Conservation (phyloP, 2,329 filamentous ascomycete species). For the Torrubiellomyces zombiae region DNA sequence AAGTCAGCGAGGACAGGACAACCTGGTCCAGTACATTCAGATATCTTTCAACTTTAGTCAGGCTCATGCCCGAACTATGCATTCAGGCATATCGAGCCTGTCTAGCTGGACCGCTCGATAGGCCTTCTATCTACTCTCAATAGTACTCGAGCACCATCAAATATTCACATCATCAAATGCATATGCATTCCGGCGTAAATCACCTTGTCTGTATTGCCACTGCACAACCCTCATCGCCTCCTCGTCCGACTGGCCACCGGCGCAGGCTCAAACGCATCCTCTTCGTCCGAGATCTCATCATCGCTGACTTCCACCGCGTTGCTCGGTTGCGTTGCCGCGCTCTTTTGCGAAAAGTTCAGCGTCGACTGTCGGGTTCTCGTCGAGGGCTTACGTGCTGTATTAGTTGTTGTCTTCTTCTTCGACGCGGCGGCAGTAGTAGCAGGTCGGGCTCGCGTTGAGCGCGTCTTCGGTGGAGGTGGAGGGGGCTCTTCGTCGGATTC, state of each 20-base stretch:
- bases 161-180: no score
- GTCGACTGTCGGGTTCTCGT: constrained; percentile 15
- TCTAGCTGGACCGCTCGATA: no score
- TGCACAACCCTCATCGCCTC: constrained; percentile 9
- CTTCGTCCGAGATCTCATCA: constrained; percentile 47
- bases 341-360: constrained; percentile 21
- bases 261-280: constrained; percentile 41
- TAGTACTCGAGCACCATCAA: no score
- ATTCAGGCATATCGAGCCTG: no score
- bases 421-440: constrained; percentile 5
- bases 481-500: constrained; percentile 32
- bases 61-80: no score
- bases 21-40: no score
- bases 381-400: constrained; percentile 12
- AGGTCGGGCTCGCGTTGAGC: constrained; percentile 10
- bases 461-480: constrained; percentile 21
- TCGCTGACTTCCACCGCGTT: constrained; percentile 44
- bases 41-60: no score
- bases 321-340: constrained; percentile 23
- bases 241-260: constrained; percentile 18
- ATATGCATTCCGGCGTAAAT: no score
- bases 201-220: no score
- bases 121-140: no score
- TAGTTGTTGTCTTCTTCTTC: constrained; percentile 5
- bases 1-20: no score